A percentile compares a stretch with the other conserved stretches of the same genome.
Evolutionary conservation across 495 filamentous ascomycete species (phyloP).

Genomic region (Xylaria intraflava): DNA sequence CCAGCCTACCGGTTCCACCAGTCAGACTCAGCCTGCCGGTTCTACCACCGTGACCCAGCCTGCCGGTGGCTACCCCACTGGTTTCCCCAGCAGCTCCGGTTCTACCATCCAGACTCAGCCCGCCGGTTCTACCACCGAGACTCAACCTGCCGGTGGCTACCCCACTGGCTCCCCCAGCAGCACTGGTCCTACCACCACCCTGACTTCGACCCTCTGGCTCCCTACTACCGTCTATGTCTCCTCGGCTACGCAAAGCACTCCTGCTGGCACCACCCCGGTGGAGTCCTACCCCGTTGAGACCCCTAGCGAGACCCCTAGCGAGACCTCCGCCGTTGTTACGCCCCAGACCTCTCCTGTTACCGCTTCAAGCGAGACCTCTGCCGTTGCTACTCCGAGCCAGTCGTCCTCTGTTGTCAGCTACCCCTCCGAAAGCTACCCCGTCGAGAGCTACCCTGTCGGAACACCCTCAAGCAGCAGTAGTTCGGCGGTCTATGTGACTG

Average conservation of each 20-base stretch:
- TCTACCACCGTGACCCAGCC: constrained; percentile 6
- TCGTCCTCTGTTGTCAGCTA: no score
- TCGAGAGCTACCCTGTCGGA: constrained; percentile 3
- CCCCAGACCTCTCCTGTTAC: no score
- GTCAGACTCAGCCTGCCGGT: no score
- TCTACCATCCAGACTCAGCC: no score
- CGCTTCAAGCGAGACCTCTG: no score
- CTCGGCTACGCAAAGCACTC: neutral
- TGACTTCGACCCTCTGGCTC: constrained; percentile 8
- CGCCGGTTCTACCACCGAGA: constrained; percentile 5
- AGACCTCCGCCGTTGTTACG: no score
- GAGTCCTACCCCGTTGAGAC: neutral
- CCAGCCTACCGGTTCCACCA: neutral
- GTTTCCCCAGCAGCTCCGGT: constrained; percentile 10
- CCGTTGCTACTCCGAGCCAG: no score
- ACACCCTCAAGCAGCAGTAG: constrained; percentile 21
- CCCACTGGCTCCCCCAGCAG: constrained; percentile 10
- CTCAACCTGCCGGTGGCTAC: constrained; percentile 6
- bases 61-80: constrained; percentile 12
- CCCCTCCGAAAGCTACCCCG: neutral
- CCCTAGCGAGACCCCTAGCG: no score
- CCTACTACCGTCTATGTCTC: constrained; percentile 13
- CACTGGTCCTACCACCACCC: constrained; percentile 7
- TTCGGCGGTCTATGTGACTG: constrained; percentile 14
- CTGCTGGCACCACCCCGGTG: neutral